Evolutionary conservation across 495 filamentous ascomycete species (phyloP), one percentile per base, ranked within the genome.

Genomic region (Cladorrhinum samala): DNA sequence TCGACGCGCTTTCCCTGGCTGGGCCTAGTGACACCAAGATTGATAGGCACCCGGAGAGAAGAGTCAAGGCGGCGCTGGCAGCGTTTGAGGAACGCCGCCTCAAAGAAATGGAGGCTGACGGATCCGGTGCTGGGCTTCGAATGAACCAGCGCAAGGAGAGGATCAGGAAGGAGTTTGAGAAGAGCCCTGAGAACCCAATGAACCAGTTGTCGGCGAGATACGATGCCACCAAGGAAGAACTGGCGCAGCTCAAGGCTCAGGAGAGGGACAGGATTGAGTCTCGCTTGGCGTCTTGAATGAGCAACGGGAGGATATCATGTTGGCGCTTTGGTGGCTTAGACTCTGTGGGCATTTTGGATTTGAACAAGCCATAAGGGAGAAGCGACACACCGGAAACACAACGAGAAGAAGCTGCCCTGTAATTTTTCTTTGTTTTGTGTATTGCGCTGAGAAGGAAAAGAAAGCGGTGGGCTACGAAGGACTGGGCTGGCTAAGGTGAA

Each of bases 161-260:
- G 53, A 84, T 93, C 45, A 65, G 75, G 56, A 91, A 92, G 75
- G 94, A 97, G 72, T 98, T 96, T 66, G 62, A 91, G 68, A 92
- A 88, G 73, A 85, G 84, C 63, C 82, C 84, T 3, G 93, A 97
- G 66, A 97, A 97, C 65, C 93, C 93, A 37, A 91, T 95, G 67
- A 95, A 93, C 68, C 89, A 94, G 61, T 81, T 79, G 13, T 76
- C 77, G 53, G 86, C 83, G 7, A 67, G 70, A 17, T 87, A 88
- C 67, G 84, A 98, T 69, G 82, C 85, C 36, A 80, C 79, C 21
- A 86, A 80, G 72, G 88, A 91, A 9, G 93, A 97, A 70, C 68
- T 95, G 37, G 76, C 76, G 53, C 75, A 78, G 52, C 65, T 89
- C 30, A 77, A 72, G 66, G 73, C 85, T 45, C 61, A 71, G 46